phyloP scores from a whole-genome alignment of 1,139 yeast genomes.

The Tardiomyces digboiensis region DNA sequence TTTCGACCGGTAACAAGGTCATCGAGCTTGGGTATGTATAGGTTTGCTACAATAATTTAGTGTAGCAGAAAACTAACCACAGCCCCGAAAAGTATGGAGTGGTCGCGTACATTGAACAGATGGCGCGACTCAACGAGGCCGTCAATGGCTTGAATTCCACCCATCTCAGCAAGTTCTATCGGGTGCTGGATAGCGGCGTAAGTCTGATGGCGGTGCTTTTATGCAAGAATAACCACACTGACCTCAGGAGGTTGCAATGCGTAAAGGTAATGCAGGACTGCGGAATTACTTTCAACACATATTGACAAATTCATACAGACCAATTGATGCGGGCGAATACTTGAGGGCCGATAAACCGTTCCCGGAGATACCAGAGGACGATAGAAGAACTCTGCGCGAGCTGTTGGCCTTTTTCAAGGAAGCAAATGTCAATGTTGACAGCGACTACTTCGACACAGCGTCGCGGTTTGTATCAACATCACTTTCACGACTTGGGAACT shows the following conservation, averaged over 20 bases:
- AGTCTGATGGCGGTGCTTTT: not conserved
- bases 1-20: not conserved
- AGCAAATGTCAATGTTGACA: constrained; percentile 31
- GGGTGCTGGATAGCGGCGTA: not conserved
- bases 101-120: not conserved
- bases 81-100: not conserved
- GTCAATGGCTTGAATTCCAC: not conserved
- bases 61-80: not conserved
- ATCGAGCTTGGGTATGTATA: not conserved
- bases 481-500: constrained; percentile 35
- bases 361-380: constrained; percentile 13
- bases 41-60: not conserved
- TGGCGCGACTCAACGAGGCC: not conserved
- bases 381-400: constrained; percentile 9
- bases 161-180: not conserved
- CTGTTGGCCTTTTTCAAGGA: constrained; percentile 12
- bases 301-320: constrained; percentile 13
- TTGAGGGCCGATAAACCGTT: constrained; percentile 9
- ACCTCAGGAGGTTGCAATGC: not conserved
- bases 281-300: constrained; percentile 15
- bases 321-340: constrained; percentile 16
- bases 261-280: constrained; percentile 13
- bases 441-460: constrained; percentile 28
- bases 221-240: not conserved
- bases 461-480: constrained; percentile 32